Percentiles rank a stretch among this genome's conserved stretches.
These are phyloP conservation scores for Dioszegia aurantiaca DNA, from an alignment of 768 basidiomycete genomes.

Conservation along the genomic window DNA sequence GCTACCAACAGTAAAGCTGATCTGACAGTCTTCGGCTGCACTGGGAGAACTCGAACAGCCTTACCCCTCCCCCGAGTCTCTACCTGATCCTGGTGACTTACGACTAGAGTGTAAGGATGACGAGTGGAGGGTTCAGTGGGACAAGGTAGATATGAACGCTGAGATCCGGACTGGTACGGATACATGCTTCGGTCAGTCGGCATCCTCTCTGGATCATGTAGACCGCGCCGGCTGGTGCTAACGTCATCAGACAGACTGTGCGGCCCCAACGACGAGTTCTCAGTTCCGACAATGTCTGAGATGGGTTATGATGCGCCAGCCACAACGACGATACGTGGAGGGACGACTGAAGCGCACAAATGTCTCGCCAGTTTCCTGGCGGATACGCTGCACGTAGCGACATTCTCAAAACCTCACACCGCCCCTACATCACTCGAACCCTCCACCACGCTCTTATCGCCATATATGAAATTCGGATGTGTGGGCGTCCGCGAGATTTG, in stretches of 20 bases:
- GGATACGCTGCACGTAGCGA: slow-evolving; percentile 42
- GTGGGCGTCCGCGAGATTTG: slow-evolving; percentile 51
- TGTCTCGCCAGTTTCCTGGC: slow-evolving; percentile 39
- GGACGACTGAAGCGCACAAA: slow-evolving; percentile 45
- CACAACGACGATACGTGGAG: slow-evolving; percentile 48
- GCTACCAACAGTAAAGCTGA: too few relatives aligned
- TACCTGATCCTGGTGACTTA: slow-evolving; percentile 46
- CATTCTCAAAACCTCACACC: slow-evolving; percentile 53
- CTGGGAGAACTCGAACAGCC: slow-evolving; percentile 42
- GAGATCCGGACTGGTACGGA: slow-evolving; percentile 34
- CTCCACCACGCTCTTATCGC: slow-evolving; percentile 45
- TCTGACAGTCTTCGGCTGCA: slow-evolving; percentile 36
- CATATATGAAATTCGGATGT: slow-evolving; percentile 53
- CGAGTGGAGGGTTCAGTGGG: slow-evolving; percentile 23
- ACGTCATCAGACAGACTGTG: slow-evolving; percentile 34
- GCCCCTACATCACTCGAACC: slow-evolving; percentile 52
- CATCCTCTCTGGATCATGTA: background rate
- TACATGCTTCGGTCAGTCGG: slow-evolving; percentile 43
- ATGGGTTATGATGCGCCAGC: slow-evolving; percentile 38
- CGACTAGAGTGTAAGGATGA: slow-evolving; percentile 20
- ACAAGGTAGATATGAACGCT: slow-evolving; percentile 37
- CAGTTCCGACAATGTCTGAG: slow-evolving; percentile 51
- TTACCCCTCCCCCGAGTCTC: slow-evolving; percentile 26
- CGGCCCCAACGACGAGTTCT: slow-evolving; percentile 45
- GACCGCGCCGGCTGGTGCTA: background rate